Evolutionary conservation across 2,329 filamentous ascomycete genomes (phyloP).

Genomic region (Claviceps lovelessii): DNA sequence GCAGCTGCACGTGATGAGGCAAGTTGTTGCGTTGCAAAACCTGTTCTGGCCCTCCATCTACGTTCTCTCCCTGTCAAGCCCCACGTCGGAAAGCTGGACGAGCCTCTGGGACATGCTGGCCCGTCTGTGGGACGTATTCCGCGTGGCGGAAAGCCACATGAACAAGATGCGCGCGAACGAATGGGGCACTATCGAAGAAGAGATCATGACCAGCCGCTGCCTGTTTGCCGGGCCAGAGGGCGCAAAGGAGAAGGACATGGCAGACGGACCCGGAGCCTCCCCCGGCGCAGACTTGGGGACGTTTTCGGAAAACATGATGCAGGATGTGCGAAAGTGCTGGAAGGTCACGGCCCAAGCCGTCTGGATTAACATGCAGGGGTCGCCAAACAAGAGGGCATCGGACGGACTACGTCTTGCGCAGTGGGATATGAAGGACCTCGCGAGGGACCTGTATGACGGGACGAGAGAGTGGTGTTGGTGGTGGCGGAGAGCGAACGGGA

Average conservation of each 20-base stretch:
- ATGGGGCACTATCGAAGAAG: slow-evolving; percentile 5
- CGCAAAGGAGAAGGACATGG: background rate
- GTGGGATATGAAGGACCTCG: slow-evolving; percentile 19
- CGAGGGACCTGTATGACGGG: slow-evolving; percentile 18
- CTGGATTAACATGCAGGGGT: slow-evolving; percentile 24
- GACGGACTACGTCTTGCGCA: slow-evolving; percentile 21
- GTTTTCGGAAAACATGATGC: slow-evolving; percentile 29
- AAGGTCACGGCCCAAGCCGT: slow-evolving; percentile 18
- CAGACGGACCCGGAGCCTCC: background rate
- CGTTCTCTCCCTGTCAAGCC: slow-evolving; percentile 8
- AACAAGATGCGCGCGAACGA: slow-evolving; percentile 5
- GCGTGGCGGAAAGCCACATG: slow-evolving; percentile 10
- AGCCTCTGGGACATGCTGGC: slow-evolving; percentile 9
- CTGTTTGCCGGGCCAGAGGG: slow-evolving; percentile 12
- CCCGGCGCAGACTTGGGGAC: slow-evolving; percentile 18
- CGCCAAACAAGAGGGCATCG: slow-evolving; percentile 19
- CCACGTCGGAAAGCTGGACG: slow-evolving; percentile 8
- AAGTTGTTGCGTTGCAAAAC: slow-evolving; percentile 16
- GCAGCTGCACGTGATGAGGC: slow-evolving; percentile 16
- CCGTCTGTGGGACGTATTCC: slow-evolving; percentile 8
- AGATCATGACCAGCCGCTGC: slow-evolving; percentile 5
- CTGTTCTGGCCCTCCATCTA: slow-evolving; percentile 18
- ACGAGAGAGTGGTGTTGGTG: slow-evolving; percentile 21
- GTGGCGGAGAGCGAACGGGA: slow-evolving; percentile 12
- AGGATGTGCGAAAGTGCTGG: slow-evolving; percentile 34